Percentiles rank a stretch among this genome's conserved stretches.
Conservation (phyloP, 2,329 filamentous ascomycete genomes). For the Hypoxylon sp. region DNA sequence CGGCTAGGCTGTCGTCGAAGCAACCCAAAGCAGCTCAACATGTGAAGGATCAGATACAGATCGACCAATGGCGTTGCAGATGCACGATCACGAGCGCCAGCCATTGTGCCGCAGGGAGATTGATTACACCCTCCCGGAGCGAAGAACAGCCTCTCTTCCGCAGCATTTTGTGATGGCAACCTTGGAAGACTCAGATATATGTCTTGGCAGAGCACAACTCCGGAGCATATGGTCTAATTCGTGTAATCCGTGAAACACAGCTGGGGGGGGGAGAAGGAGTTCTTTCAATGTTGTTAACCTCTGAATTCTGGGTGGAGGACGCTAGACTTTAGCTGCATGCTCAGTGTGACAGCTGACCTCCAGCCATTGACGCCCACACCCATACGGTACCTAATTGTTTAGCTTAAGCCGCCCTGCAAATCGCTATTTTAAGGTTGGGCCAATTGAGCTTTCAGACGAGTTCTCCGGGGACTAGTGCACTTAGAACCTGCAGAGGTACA, state of each 20-base stretch:
- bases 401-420: background rate
- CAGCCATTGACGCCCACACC: background rate
- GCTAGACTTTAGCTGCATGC: slow-evolving; percentile 23
- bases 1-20: slow-evolving; percentile 36
- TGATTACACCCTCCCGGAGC: slow-evolving; percentile 33
- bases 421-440: slow-evolving; percentile 26
- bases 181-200: slow-evolving; percentile 26
- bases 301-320: slow-evolving; percentile 22
- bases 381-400: background rate
- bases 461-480: background rate
- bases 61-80: slow-evolving; percentile 30
- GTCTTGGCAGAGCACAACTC: slow-evolving; percentile 29
- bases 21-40: slow-evolving; percentile 33
- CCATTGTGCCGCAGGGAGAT: slow-evolving; percentile 32
- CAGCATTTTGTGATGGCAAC: slow-evolving; percentile 3
- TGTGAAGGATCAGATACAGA: slow-evolving; percentile 34
- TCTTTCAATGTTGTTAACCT: slow-evolving; percentile 15
- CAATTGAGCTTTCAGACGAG: slow-evolving; percentile 3
- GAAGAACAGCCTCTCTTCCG: slow-evolving; percentile 13
- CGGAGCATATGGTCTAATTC: slow-evolving; percentile 10
- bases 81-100: slow-evolving; percentile 35
- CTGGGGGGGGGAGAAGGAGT: too few species aligned
- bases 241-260: slow-evolving; percentile 5
- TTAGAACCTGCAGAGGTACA: too few species aligned
- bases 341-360: slow-evolving; percentile 30